phyloP scores from a whole-genome alignment of 1,284 basidiomycete genomes.

The Porodaedalea pini region DNA sequence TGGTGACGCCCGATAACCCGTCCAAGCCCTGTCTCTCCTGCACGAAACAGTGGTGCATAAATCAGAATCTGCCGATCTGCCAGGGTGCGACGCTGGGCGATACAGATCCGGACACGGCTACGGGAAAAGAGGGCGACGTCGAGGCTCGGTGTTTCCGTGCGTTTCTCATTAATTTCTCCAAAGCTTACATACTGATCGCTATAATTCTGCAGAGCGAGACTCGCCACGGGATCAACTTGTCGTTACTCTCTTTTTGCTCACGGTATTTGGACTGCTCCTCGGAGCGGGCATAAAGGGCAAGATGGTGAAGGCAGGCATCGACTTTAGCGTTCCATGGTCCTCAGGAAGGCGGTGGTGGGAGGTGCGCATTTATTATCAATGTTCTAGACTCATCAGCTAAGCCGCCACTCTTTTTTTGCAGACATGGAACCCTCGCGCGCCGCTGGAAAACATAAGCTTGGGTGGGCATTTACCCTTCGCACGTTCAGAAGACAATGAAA shows the following conservation, averaged over 20 bases:
- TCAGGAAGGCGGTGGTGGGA: conserved; percentile 73
- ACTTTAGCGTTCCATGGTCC: conserved; percentile 59
- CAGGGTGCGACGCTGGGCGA: conserved; percentile 81
- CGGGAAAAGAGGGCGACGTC: conserved; percentile 94
- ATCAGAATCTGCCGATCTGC: conserved; percentile 87
- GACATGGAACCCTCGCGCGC: conserved; percentile 59
- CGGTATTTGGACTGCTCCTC: conserved; percentile 78
- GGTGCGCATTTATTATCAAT: conserved; percentile 42
- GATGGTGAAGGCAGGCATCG: conserved; percentile 72
- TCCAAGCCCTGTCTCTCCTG: conserved; percentile 88
- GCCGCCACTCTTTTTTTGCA: conserved; percentile 28
- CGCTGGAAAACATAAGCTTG: conserved; percentile 47
- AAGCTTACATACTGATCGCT: neutral
- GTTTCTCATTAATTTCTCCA: conserved; percentile 36
- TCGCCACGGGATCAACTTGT: conserved; percentile 89
- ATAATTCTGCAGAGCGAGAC: conserved; percentile 62
- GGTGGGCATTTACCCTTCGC: conserved; percentile 32
- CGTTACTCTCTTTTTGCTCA: conserved; percentile 84
- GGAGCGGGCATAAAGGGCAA: conserved; percentile 79
- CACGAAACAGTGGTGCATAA: conserved; percentile 93
- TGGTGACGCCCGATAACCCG: conserved; percentile 79
- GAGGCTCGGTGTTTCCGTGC: conserved; percentile 93
- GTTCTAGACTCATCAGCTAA: neutral
- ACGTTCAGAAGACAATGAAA: conserved; percentile 28
- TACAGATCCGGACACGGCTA: conserved; percentile 86